phyloP scores from a whole-genome alignment of 2,329 filamentous ascomycete genomes.

The Laburnicola sp. region DNA sequence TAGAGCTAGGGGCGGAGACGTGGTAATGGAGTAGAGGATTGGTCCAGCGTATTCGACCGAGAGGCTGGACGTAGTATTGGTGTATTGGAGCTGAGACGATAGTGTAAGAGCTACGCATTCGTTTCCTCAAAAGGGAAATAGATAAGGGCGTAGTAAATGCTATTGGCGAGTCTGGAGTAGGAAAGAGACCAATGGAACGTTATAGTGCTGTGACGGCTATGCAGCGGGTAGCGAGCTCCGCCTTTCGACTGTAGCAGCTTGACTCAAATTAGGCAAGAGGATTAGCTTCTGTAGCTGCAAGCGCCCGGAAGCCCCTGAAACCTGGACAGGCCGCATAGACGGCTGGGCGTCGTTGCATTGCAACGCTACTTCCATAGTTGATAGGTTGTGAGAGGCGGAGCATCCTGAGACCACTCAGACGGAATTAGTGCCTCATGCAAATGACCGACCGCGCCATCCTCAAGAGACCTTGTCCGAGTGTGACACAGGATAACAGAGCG shows the following conservation, averaged over 20 bases:
- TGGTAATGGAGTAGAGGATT: constrained; percentile 6
- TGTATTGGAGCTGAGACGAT: constrained; percentile 7
- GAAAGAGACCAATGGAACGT: neutral
- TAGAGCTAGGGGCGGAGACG: neutral
- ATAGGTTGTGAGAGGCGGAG: constrained; percentile 14
- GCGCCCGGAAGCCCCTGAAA: neutral
- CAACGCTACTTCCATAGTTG: constrained; percentile 11
- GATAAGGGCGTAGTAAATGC: too few relatives aligned
- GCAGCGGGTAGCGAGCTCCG: neutral
- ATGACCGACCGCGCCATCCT: too few relatives aligned
- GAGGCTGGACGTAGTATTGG: constrained; percentile 2
- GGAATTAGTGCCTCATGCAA: too few relatives aligned
- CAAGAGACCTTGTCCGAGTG: too few relatives aligned
- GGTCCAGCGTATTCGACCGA: constrained; percentile 4
- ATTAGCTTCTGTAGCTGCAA: neutral
- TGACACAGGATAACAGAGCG: neutral
- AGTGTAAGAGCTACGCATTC: constrained; percentile 10
- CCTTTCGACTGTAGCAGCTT: too few relatives aligned
- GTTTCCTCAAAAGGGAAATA: constrained; percentile 1
- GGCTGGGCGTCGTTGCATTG: constrained; percentile 9
- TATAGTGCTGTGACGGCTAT: neutral
- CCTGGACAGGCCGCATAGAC: neutral
- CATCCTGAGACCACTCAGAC: neutral
- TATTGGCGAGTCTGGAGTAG: constrained; percentile 1
- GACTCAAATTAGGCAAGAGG: too few relatives aligned